Conservation (phyloP, 345 rosid species). For the Durio zibethinus region DNA sequence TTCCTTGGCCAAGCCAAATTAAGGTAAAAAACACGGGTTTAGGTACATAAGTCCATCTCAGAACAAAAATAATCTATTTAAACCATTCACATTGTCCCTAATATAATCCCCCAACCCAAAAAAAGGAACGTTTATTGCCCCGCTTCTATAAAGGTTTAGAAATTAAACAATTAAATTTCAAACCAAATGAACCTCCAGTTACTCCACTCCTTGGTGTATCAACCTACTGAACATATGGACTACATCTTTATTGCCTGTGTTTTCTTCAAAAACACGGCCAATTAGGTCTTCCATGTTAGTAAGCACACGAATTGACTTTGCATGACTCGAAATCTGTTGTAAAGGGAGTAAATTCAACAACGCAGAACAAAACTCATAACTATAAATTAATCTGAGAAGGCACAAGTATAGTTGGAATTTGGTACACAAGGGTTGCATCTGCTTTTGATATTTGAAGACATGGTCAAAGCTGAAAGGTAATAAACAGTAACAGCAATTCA, state of each 20-base stretch:
- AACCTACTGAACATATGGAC: background rate
- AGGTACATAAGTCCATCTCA: background rate
- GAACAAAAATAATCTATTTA: background rate
- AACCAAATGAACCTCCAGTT: conserved; percentile 32
- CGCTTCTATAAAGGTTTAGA: background rate
- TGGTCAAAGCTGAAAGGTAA: background rate
- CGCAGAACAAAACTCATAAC: background rate
- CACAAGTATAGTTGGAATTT: background rate
- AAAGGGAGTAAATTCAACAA: conserved; percentile 12
- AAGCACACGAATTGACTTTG: conserved; percentile 50
- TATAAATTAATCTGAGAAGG: conserved; percentile 1
- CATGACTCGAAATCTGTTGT: conserved; percentile 43
- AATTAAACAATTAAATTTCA: background rate
- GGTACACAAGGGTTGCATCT: background rate
- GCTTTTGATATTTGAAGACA: background rate
- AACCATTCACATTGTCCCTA: background rate
- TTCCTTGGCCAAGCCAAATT: background rate
- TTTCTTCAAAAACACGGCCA: conserved; percentile 40
- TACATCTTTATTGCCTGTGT: conserved; percentile 55
- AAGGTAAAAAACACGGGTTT: background rate
- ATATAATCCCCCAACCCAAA: background rate
- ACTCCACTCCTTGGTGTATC: background rate
- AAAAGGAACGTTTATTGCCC: background rate
- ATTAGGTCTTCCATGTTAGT: conserved; percentile 64
- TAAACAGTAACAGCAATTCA: background rate